Base-by-base conservation (phyloP, 2,329 filamentous ascomycete species). In the Neopestalotiopsis clavispora region DNA sequence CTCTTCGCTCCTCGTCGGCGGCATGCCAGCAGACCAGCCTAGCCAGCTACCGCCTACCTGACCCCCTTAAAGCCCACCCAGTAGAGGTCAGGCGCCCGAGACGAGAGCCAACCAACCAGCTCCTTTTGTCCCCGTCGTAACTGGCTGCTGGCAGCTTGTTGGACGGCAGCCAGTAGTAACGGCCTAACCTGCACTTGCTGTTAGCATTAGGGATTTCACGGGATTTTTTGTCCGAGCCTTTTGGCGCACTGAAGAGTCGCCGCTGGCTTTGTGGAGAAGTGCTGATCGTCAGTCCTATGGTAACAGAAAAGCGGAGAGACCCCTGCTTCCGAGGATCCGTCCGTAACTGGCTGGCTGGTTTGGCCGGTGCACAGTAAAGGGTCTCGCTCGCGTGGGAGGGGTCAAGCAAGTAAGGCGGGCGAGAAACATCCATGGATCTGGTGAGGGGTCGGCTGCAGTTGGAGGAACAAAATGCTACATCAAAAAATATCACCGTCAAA, bases 221-320 rank as follows among this genome's bases (percentile, higher is more conserved):
- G 45, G 45, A 52, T 52, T 52, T 52, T n/a, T 20, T 52, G 45
- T 52, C 45, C 45, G 45, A 52, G 20, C 9, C n/a, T 52, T 10
- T 38, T 6, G 34, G 34, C 6, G 34, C 34, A 38, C 34, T 38
- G 34, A 38, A 38, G 45, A 52, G 45, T 52, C 45, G 45, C 45
- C n/a, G 45, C 45, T 52, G 45, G 45, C 30, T 62, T 62, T 40
- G 32, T 62, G 59, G 59, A 62, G 59, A 62, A 62, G 59, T 40
- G 30, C 32, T 62, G n/a, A 20, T 62, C 32, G 59, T 52, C 45
- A 20, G 17, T 52, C 17, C 34, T 62, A 34, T n/a, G 32, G 34
- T 17, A 62, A 32, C 59, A 34, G 59, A 40, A 40, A 49, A 40
- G 34, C 40, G 59, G 59, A 38, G 34, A 62, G 59, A 42, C 14